Evolutionary conservation across 1,139 yeast species (phyloP).

Genomic region (Suhomyces terraborum): DNA sequence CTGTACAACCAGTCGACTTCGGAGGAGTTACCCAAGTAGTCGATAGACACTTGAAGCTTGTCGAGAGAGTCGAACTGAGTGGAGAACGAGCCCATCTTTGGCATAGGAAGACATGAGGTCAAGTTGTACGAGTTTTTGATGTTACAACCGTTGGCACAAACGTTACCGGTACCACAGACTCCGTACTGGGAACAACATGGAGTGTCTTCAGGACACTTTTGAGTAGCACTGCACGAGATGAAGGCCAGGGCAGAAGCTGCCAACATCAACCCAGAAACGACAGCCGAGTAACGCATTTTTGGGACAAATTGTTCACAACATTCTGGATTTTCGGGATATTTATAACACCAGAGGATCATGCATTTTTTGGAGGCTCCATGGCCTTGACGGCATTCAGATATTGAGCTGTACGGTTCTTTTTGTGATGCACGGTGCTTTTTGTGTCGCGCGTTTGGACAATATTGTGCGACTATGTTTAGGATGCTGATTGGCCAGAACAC

Average conservation of each 20-base stretch:
- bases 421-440: too few species aligned
- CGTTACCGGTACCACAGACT: constrained; percentile 78
- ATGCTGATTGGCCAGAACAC: neutral
- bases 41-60: constrained; percentile 34
- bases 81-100: constrained; percentile 37
- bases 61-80: constrained; percentile 43
- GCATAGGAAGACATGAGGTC: constrained; percentile 69
- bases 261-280: constrained; percentile 12
- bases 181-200: constrained; percentile 90
- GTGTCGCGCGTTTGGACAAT: too few species aligned
- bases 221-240: constrained; percentile 48
- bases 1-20: constrained; percentile 73
- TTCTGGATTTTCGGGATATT: neutral
- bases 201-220: constrained; percentile 63
- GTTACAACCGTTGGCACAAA: constrained; percentile 84
- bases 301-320: neutral
- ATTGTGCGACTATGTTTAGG: neutral
- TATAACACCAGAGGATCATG: neutral
- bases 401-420: neutral
- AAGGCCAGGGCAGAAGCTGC: constrained; percentile 15
- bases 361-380: neutral
- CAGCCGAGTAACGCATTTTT: constrained; percentile 8
- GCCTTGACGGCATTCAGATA: neutral
- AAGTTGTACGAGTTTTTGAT: constrained; percentile 62
- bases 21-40: constrained; percentile 70